phyloP scores from a whole-genome alignment of 495 filamentous ascomycete species.

The Apodospora peruviana region DNA sequence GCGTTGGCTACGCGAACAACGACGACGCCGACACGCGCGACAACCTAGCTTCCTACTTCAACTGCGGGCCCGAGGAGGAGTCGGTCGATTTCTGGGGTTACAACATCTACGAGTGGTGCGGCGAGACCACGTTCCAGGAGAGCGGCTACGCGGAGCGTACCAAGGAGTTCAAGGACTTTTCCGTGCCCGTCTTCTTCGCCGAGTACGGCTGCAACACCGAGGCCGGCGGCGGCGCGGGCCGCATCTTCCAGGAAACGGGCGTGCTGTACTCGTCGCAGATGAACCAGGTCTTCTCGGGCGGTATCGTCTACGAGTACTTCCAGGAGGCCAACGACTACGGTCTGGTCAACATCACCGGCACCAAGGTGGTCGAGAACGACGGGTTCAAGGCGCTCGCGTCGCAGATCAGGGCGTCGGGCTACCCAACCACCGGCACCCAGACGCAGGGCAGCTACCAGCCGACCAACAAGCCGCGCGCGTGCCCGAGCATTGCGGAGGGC shows the following conservation, averaged over 20 bases:
- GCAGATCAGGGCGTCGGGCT: conserved; percentile 57
- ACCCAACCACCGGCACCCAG: conserved; percentile 58
- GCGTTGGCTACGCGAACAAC: conserved; percentile 92
- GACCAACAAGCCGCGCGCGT: conserved; percentile 66
- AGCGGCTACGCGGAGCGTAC: conserved; percentile 79
- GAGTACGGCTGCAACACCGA: conserved; percentile 88
- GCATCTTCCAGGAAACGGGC: conserved; percentile 76
- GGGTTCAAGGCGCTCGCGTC: conserved; percentile 72
- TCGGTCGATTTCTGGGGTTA: conserved; percentile 96
- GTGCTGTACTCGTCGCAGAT: conserved; percentile 77
- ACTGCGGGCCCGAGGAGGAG: conserved; percentile 63
- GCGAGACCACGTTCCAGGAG: conserved; percentile 60
- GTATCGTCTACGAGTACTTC: conserved; percentile 97
- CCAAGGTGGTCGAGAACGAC: conserved; percentile 52
- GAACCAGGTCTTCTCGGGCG: conserved; percentile 81
- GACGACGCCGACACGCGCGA: conserved; percentile 76
- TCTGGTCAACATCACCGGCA: conserved; percentile 60
- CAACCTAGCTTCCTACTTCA: conserved; percentile 82
- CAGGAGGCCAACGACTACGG: conserved; percentile 85
- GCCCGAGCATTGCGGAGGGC: conserved; percentile 51
- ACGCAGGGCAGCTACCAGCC: conserved; percentile 62
- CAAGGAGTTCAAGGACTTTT: conserved; percentile 77
- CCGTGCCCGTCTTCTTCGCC: conserved; percentile 91
- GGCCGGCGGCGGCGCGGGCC: conserved; percentile 50
- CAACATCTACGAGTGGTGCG: conserved; percentile 99